Conservation (phyloP, 441 rosid genomes). For the Erysimum pusillum region DNA sequence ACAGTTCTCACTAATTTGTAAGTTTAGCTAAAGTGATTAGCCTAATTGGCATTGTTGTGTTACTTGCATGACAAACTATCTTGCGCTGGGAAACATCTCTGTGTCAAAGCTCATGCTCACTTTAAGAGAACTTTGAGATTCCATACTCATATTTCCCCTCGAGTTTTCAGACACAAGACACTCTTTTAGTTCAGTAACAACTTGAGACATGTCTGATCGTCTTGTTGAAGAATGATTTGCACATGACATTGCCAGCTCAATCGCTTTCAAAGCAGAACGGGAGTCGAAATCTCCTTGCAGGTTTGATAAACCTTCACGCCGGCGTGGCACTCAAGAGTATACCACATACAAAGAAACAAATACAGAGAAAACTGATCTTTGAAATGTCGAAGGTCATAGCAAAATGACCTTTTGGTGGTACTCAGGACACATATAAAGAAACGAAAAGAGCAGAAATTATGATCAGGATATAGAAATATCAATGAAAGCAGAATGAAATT, state of each 20-base stretch:
- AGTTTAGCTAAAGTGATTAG: background rate
- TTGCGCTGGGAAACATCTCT: slow-evolving; percentile 27
- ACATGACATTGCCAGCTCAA: slow-evolving; percentile 41
- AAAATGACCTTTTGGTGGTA: background rate
- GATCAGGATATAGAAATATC: background rate
- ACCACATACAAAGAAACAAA: background rate
- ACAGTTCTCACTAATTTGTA: too few species aligned
- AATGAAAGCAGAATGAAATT: background rate
- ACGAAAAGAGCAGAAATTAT: background rate
- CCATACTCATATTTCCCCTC: slow-evolving; percentile 11
- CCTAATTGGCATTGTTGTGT: background rate
- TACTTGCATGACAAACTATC: slow-evolving; percentile 26
- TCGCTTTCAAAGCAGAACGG: slow-evolving; percentile 36
- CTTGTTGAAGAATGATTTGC: slow-evolving; percentile 20
- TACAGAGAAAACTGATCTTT: background rate
- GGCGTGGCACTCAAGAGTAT: background rate
- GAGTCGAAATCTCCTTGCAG: slow-evolving; percentile 27
- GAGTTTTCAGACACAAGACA: slow-evolving; percentile 40
- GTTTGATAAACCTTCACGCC: background rate
- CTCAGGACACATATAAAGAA: background rate
- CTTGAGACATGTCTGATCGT: slow-evolving; percentile 39
- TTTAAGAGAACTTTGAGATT: slow-evolving; percentile 5
- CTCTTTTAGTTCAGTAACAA: slow-evolving; percentile 38
- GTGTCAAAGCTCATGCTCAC: slow-evolving; percentile 33
- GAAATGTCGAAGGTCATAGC: background rate